Percentiles rank a stretch among this genome's conserved stretches.
phyloP scores from a whole-genome alignment of 495 filamentous ascomycete genomes.

The Daldinia grandis region DNA sequence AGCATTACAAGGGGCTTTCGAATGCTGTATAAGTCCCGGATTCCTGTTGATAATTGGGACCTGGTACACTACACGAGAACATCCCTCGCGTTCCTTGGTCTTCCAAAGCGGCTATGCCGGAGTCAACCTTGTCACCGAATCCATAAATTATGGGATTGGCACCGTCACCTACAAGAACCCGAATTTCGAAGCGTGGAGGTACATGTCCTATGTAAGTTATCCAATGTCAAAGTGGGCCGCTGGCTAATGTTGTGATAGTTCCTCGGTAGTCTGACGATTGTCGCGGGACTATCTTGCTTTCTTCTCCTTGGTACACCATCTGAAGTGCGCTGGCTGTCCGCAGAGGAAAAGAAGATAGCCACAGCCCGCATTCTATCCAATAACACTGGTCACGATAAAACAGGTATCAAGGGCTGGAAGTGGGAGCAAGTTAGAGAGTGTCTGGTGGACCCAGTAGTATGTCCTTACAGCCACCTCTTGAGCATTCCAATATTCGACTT shows the following conservation, averaged over 20 bases:
- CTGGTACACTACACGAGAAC: constrained; percentile 49
- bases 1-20: constrained; percentile 44
- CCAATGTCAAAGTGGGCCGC: not conserved
- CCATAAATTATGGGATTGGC: constrained; percentile 46
- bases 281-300: constrained; percentile 38
- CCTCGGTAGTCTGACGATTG: constrained; percentile 42
- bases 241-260: constrained; percentile 37
- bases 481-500: not conserved
- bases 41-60: constrained; percentile 46
- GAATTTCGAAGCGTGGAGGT: constrained; percentile 35
- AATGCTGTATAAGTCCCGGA: constrained; percentile 47
- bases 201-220: constrained; percentile 32
- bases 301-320: constrained; percentile 46
- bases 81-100: constrained; percentile 44
- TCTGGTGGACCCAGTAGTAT: constrained; percentile 37
- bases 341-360: constrained; percentile 47
- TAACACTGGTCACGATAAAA: constrained; percentile 40
- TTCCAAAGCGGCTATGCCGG: constrained; percentile 45
- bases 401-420: constrained; percentile 38
- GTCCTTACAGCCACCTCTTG: not conserved
- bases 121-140: constrained; percentile 39
- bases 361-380: constrained; percentile 41
- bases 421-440: constrained; percentile 46
- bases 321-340: constrained; percentile 45
- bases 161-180: constrained; percentile 28